Evolutionary conservation across 1,139 yeast species (phyloP), one percentile per base, ranked within the genome.

Genomic region (Suhomyces taliae): DNA sequence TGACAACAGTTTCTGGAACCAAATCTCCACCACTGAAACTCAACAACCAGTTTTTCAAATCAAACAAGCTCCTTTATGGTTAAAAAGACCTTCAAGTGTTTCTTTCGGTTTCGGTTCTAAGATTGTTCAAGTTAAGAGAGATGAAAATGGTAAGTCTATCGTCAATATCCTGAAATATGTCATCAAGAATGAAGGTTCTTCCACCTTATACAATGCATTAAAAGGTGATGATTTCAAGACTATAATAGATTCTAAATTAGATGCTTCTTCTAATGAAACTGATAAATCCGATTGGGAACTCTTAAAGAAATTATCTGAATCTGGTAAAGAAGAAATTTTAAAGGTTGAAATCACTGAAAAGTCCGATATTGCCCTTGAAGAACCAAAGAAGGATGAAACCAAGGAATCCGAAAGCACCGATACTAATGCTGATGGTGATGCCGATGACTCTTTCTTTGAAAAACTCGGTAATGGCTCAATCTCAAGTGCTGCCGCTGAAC

Each of bases 101-200:
- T 74, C 83, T 6, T 95, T 95, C 73, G 99, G 97, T 0, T 93
- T 90, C 69, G 99, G 99, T 47, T 96, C 97, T 38, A 90, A 88
- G 67, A 67, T 93, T 41, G 95, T 87, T 7, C 66, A 76, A 8
- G 82, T 89, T 31, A 64, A 67, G 38, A 71, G 74, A 34, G 67
- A 62, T 41, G 66, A 70, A 8, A 69, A 69, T 29, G 76, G 76
- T 37, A 65, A 74, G 32, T 72, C 80, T 10, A 61, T 71, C 11
- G 74, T 90, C 14, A 63, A 67, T 12, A 75, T 90, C 47, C 64
- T 75, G 34, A 82, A 79, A 54, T 76, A 82, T 48, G 67, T 69
- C 14, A 68, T 72, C 15, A 69, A 68, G 45, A 65, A 64, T 58
- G 71, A 58, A 65, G 72, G 49, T 48, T 71, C 76, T 48, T 72